Percentiles rank a stretch among this genome's conserved stretches.
phyloP scores from a whole-genome alignment of 73 alveolate species.

The Effrenium voratum region DNA sequence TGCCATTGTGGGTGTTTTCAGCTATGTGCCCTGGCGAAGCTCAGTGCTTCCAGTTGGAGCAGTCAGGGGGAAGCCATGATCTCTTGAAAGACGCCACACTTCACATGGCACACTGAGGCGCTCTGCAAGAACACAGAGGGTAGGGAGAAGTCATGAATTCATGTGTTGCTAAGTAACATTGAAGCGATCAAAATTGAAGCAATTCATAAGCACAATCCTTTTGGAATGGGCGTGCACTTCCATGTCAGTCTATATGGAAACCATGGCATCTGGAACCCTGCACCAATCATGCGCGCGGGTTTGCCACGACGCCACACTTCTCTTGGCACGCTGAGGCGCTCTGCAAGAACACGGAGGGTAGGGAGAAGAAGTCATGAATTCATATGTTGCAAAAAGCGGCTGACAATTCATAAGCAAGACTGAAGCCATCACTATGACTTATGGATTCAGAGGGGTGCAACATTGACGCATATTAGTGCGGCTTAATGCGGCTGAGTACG shows the following conservation, averaged over 20 bases:
- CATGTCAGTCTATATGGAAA: too few species aligned
- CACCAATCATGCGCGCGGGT: too few species aligned
- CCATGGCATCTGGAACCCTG: too few species aligned
- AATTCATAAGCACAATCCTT: background rate
- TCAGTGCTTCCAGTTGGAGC: background rate
- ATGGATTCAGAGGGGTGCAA: background rate
- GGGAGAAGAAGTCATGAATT: background rate
- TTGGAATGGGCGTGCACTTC: background rate
- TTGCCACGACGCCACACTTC: background rate
- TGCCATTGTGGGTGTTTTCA: slow-evolving; percentile 50
- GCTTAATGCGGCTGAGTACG: background rate
- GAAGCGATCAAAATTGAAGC: background rate
- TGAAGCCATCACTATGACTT: background rate
- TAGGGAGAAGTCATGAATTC: background rate
- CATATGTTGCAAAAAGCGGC: background rate
- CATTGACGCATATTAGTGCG: background rate
- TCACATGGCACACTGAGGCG: background rate
- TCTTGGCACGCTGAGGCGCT: background rate
- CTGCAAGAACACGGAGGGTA: background rate
- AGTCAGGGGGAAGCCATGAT: background rate
- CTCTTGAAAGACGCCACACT: background rate
- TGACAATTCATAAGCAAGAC: too few species aligned
- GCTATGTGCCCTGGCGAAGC: slow-evolving; percentile 7
- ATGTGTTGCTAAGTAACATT: background rate
- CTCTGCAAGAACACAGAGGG: slow-evolving; percentile 21